Evolutionary conservation across 1,284 basidiomycete species (phyloP), one percentile per base, ranked within the genome.

Genomic region (Termitomyces sp.): DNA sequence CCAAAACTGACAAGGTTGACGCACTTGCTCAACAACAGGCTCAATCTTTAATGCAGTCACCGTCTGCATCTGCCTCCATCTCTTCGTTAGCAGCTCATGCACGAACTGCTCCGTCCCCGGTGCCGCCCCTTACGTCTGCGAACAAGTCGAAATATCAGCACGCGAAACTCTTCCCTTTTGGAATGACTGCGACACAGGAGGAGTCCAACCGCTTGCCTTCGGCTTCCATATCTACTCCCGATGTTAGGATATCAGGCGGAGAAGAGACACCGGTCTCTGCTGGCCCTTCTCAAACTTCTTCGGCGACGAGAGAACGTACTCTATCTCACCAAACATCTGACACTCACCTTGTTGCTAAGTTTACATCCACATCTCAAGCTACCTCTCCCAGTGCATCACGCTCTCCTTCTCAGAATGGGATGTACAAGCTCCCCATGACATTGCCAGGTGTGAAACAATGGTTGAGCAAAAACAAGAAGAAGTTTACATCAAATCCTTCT

Each of bases 141-240:
- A 76, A 77, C 60, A 61, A 76, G 63, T 66, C 71, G 9, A 77
- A 81, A 63, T 91, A 92, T 66, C 78, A 79, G 50, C 84, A 89
- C 61, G 77, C 86, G 28, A 95, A 95, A 66, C 74, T 95, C 18
- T 90, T 89, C 66, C 92, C 92, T 0, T 95, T 95, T 76, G 91
- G 92, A 5, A 91, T 88, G 30, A 86, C 93, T 62, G 78, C 81
- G 58, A 80, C 79, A 58, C 75, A 92, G 31, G 86, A 91, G 65
- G 85, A 88, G 63, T 77, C 82, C 44, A 79, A 76, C 55, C 77
- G 81, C 38, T 65, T 81, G 41, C 73, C 67, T 66, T 46, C 69
- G 65, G 64, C 72, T 13, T 84, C 84, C 0, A 74, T 79, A 2
- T 86, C 86, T 5, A 81, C 79, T 16, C 84, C 84, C 14, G 86